A percentile compares a stretch with the other conserved stretches of the same genome.
These are phyloP conservation scores for Magnolia changhungtana DNA, from an alignment of 164 flowering plant genomes.

Conservation along the genomic window DNA sequence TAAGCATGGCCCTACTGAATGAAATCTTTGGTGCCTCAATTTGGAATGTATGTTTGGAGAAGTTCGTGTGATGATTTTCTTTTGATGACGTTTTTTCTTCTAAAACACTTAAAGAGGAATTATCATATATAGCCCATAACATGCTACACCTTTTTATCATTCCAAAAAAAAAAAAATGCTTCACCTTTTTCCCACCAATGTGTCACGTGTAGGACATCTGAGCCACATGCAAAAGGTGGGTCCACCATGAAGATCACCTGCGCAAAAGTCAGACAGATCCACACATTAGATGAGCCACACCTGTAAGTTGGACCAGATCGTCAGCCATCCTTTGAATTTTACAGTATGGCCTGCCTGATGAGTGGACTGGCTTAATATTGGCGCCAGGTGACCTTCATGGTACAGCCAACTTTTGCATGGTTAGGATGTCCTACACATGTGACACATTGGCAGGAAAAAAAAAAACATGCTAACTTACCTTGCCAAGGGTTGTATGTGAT, in stretches of 20 bases:
- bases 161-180: no score
- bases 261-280: neutral
- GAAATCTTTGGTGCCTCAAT: slow-evolving; percentile 60
- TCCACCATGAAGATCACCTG: neutral
- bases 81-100: neutral
- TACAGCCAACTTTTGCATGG: no score
- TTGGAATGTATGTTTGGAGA: slow-evolving; percentile 45
- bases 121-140: neutral
- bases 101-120: neutral
- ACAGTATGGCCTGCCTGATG: no score
- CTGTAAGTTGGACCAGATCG: neutral
- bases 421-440: no score
- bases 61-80: neutral
- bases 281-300: neutral
- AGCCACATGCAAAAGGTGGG: neutral
- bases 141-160: neutral
- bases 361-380: no score
- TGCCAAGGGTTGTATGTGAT: no score
- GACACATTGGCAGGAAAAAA: no score
- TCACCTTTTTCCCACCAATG: neutral
- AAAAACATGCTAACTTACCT: no score
- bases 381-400: no score
- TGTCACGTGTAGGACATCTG: neutral
- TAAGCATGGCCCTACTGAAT: slow-evolving; percentile 51
- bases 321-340: no score